Base-by-base conservation (phyloP, 768 basidiomycete species). In the Strobilomyces confusus region DNA sequence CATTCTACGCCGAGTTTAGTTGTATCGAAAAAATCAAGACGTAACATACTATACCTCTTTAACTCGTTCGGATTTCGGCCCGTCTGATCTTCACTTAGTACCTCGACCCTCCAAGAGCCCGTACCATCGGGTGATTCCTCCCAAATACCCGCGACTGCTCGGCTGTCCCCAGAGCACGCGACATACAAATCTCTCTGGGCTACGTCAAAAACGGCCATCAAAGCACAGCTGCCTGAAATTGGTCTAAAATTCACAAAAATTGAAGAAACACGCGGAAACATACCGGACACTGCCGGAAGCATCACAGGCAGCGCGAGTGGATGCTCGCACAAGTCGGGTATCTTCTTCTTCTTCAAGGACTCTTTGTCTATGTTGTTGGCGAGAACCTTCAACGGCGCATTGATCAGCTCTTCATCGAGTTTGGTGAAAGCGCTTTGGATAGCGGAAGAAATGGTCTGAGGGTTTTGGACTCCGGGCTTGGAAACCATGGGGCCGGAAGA, bases 21-120 rank as follows among this genome's bases (percentile, higher is more conserved):
- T 19, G 33, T 11, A 8, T 42, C 8, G 20, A 33, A 47, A 25
- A 48, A 38, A 49, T 17, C 9, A 30, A 6, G 44, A 23, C 14
- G 4, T 13, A 17, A n/a, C 7, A 20, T 19, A 44, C 63, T 75
- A 47, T 61, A 94, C 95, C 94, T 82, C 67, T 80, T 80, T 23
- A 87, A 73, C 71, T 99, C 97, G 43, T 81, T 86, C 15, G 81
- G 84, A 66, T 93, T 98, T 59, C 92, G 82, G 36, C 93, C 97
- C 8, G 95, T 98, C 75, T 98, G 95, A 65, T 98, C 97, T 69
- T 98, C 93, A 26, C 82, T 92, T 56, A 99, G 77, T n/a, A 91
- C 91, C 67, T 97, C 92, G 29, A 94, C 88, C 43, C 85, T 81
- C 97, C 97, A 99, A 48, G 75, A 77, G 12, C 90, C 90, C 48